These are phyloP conservation scores for Henningerozyma blattae DNA, from an alignment of 805 yeast species.

Conservation along the genomic window DNA sequence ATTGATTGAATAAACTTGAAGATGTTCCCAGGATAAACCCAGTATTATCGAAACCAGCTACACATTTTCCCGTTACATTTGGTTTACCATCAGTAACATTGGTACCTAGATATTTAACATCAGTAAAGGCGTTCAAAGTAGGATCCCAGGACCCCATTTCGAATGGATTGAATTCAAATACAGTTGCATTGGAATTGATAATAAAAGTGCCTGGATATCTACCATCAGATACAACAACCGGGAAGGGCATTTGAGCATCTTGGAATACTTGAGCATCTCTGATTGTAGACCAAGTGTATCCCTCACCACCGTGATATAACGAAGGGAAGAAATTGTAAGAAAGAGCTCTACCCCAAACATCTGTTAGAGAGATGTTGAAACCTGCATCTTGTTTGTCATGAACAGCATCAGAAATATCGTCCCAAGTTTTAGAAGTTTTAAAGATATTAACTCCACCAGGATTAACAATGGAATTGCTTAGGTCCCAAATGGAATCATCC, in stretches of 20 bases:
- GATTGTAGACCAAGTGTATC: conserved; percentile 46
- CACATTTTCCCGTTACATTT: conserved; percentile 36
- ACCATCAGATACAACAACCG: conserved; percentile 55
- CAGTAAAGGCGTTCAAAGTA: conserved; percentile 50
- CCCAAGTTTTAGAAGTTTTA: conserved; percentile 41
- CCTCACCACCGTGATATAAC: conserved; percentile 49
- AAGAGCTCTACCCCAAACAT: conserved; percentile 69
- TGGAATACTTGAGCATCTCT: conserved; percentile 50
- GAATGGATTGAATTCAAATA: conserved; percentile 51
- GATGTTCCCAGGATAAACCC: conserved; percentile 80
- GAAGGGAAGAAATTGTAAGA: conserved; percentile 64
- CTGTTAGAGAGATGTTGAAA: conserved; percentile 53
- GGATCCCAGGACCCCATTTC: conserved; percentile 89
- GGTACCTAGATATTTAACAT: conserved; percentile 62
- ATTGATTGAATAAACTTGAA: conserved; percentile 66
- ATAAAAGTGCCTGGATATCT: conserved; percentile 48
- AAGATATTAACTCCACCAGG: conserved; percentile 56
- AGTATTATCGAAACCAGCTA: conserved; percentile 66
- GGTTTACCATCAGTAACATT: conserved; percentile 52
- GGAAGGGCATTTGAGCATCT: conserved; percentile 61
- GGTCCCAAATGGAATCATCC: conserved; percentile 50
- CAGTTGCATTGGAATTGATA: conserved; percentile 58
- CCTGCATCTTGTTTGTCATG: conserved; percentile 52
- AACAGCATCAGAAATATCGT: conserved; percentile 41
- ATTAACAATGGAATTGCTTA: conserved; percentile 46